Percentiles rank a stretch among this genome's conserved stretches.
Evolutionary conservation across 2,329 filamentous ascomycete species (phyloP).

Genomic region (Colletotrichum sp.): DNA sequence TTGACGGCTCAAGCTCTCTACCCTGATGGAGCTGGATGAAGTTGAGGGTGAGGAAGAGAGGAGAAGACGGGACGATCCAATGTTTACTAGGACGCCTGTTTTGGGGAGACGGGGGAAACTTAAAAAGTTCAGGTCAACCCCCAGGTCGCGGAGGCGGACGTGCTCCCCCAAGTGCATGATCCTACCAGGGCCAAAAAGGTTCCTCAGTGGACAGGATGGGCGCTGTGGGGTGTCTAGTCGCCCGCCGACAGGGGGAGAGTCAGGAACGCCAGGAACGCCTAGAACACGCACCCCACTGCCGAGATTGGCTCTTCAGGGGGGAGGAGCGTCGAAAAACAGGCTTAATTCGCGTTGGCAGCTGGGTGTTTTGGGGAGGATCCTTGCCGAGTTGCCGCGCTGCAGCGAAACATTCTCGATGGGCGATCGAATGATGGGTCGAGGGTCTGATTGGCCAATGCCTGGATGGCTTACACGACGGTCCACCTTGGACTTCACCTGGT

Average conservation of each 20-base stretch:
- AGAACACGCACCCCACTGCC: not conserved
- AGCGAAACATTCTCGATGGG: not conserved
- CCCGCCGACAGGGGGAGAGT: not conserved
- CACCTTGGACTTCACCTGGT: not conserved
- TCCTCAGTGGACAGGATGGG: not conserved
- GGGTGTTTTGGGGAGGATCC: not conserved
- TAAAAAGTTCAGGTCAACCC: not conserved
- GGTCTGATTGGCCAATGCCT: slow-evolving; percentile 11
- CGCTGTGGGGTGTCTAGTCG: not conserved
- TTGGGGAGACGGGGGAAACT: not conserved
- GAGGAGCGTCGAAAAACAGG: not conserved
- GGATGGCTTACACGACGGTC: not conserved
- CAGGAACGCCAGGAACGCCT: not conserved
- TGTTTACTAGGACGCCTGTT: slow-evolving; percentile 3
- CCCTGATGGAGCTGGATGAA: not conserved
- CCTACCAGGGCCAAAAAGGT: not conserved
- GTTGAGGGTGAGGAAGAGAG: not conserved
- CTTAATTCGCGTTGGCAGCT: slow-evolving; percentile 5
- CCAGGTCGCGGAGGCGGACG: slow-evolving; percentile 3
- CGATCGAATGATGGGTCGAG: not conserved
- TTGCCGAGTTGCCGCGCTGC: not conserved
- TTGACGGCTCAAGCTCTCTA: not conserved
- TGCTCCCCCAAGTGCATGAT: slow-evolving; percentile 6
- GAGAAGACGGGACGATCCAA: not conserved
- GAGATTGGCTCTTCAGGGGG: slow-evolving; percentile 16